Base-by-base conservation (phyloP, 2,329 filamentous ascomycete genomes). In the Beauveria bassiana region DNA sequence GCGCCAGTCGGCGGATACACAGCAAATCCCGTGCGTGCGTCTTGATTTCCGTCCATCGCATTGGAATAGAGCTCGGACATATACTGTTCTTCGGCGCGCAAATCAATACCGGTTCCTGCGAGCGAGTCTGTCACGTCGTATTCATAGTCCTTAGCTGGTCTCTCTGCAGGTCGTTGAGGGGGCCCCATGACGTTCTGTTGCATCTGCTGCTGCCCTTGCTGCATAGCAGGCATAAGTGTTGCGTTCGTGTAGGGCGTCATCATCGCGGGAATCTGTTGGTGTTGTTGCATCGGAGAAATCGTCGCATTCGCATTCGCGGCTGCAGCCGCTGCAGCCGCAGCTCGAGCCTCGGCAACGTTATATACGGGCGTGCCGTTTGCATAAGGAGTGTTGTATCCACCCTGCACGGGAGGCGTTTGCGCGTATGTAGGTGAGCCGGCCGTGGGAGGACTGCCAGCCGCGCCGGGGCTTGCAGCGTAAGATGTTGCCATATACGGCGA, bases 61-160 rank as follows among this genome's bases (percentile, higher is more conserved):
- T 73, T 80, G 50, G 84, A 82, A 70, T 86, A 88, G 61, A 86
- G 79, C 63, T 85, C 86, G 50, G 90, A 87, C 72, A 95, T 80
- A 66, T 86, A 90, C 67, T 92, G 90, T 70, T 96, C 91, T 73
- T 96, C 93, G 65, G 91, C 91, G 62, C 88, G 86, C 52, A 96
- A 75, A 76, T 96, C 90, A 65, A 97, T 91, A 55, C 91, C 92
- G 18, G 91, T 93, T 20, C 89, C 90, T 20, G 88, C 87, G 60
- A 96, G 75, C 56, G 92, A 89, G 75, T 97, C 93, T 66, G 88
- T 90, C 51, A 93, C 82, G 68, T 96, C 91, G 68, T 93, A 86
- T 62, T 84, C 78, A 61, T 80, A 79, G 60, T 82, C 81, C 65
- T 86, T 91, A 14, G 82, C 80, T 49, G 85, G 82, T 65, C 80